Evolutionary conservation across 176 grass and related monocot species (phyloP).

Genomic region (Zea luxurians): DNA sequence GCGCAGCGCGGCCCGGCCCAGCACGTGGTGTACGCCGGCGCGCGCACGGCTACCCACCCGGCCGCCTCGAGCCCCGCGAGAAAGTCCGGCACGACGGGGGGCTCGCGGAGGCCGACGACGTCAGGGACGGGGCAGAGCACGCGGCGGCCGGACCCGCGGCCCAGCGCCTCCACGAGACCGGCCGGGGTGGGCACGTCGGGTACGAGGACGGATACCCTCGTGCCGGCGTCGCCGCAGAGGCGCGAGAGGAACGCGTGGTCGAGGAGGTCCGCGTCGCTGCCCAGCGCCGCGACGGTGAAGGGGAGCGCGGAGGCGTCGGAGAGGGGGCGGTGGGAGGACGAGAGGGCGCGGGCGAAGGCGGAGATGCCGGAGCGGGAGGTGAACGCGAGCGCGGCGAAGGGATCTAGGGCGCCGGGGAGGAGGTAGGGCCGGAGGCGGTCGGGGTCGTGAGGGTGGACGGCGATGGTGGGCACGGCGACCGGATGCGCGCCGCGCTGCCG

Average conservation of each 20-base stretch:
- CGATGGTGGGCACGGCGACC: slow-evolving; percentile 68
- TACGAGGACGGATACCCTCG: slow-evolving; percentile 46
- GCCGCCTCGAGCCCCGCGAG: slow-evolving; percentile 52
- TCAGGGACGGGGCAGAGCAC: slow-evolving; percentile 72
- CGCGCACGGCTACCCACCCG: slow-evolving; percentile 56
- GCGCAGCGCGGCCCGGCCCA: slow-evolving; percentile 65
- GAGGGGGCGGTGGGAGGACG: slow-evolving; percentile 14
- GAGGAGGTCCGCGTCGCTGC: slow-evolving; percentile 66
- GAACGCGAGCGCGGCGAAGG: slow-evolving; percentile 71
- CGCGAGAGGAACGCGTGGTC: slow-evolving; percentile 48
- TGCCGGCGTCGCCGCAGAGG: slow-evolving; percentile 42
- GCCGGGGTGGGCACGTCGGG: slow-evolving; percentile 57
- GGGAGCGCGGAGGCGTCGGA: slow-evolving; percentile 36
- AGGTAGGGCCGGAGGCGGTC: slow-evolving; percentile 59
- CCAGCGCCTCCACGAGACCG: slow-evolving; percentile 58
- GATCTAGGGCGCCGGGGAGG: slow-evolving; percentile 49
- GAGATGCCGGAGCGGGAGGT: slow-evolving; percentile 83
- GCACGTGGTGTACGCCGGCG: slow-evolving; percentile 63
- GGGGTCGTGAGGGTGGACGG: slow-evolving; percentile 44
- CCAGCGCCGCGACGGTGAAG: slow-evolving; percentile 68
- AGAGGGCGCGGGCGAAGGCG: slow-evolving; percentile 62
- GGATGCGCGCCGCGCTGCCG: slow-evolving; percentile 52
- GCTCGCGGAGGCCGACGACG: slow-evolving; percentile 64
- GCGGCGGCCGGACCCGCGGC: slow-evolving; percentile 47
- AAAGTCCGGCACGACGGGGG: slow-evolving; percentile 60